Conservation (phyloP, 345 rosid genomes). For the Cardamine resedifolia region DNA sequence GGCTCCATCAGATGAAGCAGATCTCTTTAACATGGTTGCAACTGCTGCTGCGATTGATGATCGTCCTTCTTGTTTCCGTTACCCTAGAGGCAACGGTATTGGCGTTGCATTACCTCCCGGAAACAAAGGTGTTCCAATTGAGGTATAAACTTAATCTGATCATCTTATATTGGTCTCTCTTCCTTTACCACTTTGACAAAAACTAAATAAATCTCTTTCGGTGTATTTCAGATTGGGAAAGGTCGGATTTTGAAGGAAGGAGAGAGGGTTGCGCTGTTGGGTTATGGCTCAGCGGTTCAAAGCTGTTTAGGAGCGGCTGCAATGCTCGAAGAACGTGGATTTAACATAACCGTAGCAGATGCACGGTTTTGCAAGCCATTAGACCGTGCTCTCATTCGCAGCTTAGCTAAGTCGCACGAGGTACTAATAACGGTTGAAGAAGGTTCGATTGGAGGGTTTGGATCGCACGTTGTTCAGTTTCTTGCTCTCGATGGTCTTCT, state of each 20-base stretch:
- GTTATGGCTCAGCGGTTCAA: slow-evolving; percentile 88
- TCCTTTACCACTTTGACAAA: background rate
- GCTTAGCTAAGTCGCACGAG: slow-evolving; percentile 83
- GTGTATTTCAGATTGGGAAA: slow-evolving; percentile 64
- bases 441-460: slow-evolving; percentile 96
- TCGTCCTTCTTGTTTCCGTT: slow-evolving; percentile 95
- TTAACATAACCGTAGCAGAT: slow-evolving; percentile 73
- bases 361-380: slow-evolving; percentile 93
- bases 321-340: slow-evolving; percentile 52
- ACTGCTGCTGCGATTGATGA: slow-evolving; percentile 90
- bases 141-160: slow-evolving; percentile 44
- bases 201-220: background rate
- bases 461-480: slow-evolving; percentile 95
- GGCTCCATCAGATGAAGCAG: slow-evolving; percentile 99
- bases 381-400: slow-evolving; percentile 72
- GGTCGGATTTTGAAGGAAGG: slow-evolving; percentile 87
- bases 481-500: slow-evolving; percentile 90
- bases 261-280: slow-evolving; percentile 80
- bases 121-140: slow-evolving; percentile 83
- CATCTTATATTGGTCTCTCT: background rate
- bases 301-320: slow-evolving; percentile 79
- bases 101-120: slow-evolving; percentile 74
- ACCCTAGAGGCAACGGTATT: slow-evolving; percentile 90
- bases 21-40: slow-evolving; percentile 96
- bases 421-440: slow-evolving; percentile 86